These are phyloP conservation scores for Graphilbum fragrans DNA, from an alignment of 2,329 filamentous ascomycete genomes.

Conservation along the genomic window DNA sequence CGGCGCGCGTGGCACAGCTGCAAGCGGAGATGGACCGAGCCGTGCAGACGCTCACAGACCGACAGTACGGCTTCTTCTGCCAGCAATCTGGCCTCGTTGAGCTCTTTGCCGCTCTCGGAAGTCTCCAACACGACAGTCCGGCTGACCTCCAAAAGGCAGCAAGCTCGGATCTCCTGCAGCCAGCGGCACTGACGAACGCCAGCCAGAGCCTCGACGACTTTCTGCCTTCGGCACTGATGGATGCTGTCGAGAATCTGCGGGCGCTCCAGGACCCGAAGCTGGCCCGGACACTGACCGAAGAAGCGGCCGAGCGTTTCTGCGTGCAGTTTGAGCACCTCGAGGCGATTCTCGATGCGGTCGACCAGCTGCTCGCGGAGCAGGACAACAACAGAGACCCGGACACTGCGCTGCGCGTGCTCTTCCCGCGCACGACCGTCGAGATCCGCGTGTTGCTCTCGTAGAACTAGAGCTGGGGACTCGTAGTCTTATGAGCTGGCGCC, in stretches of 20 bases:
- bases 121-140: constrained; percentile 21
- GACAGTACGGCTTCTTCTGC: constrained; percentile 63
- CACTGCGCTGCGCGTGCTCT: constrained; percentile 27
- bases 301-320: constrained; percentile 75
- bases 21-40: constrained; percentile 42
- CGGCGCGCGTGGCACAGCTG: constrained; percentile 40
- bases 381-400: constrained; percentile 15
- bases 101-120: constrained; percentile 46
- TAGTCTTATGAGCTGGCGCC: too few species aligned
- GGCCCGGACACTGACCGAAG: constrained; percentile 65
- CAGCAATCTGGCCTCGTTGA: constrained; percentile 59
- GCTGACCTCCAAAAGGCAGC: constrained; percentile 41
- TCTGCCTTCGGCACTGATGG: constrained; percentile 83
- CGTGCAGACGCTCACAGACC: constrained; percentile 45
- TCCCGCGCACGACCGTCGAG: constrained; percentile 48
- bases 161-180: constrained; percentile 43
- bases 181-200: constrained; percentile 47
- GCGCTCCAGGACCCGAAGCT: constrained; percentile 60
- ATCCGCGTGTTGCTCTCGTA: constrained; percentile 46
- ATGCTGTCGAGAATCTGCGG: constrained; percentile 73
- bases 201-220: constrained; percentile 81
- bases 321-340: constrained; percentile 62
- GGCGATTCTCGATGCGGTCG: constrained; percentile 31
- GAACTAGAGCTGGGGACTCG: too few species aligned
- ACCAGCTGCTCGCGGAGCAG: constrained; percentile 19